Evolutionary conservation across 1,284 basidiomycete species (phyloP).

Genomic region (Apiotrichum porosum): DNA sequence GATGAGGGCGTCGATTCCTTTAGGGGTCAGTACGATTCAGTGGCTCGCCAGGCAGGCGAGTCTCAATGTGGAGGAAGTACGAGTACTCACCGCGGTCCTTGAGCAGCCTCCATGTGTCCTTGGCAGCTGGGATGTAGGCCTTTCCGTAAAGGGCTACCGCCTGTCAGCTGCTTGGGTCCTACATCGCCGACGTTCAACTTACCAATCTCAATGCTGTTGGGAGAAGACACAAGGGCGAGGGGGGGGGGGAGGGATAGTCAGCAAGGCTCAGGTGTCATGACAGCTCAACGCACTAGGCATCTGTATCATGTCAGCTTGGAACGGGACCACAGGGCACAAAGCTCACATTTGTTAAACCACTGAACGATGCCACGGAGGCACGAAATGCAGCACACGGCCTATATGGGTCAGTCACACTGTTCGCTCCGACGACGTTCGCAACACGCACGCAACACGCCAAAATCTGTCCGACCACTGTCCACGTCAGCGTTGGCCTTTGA

Average conservation of each 20-base stretch:
- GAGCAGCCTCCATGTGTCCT: conserved; percentile 83
- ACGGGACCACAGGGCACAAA: too few species aligned
- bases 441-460: conserved; percentile 59
- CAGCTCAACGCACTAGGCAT: too few species aligned
- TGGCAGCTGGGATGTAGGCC: conserved; percentile 76
- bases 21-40: conserved; percentile 25
- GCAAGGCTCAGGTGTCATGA: too few species aligned
- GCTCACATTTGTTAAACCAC: conserved; percentile 65
- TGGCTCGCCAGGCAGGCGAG: neutral
- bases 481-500: conserved; percentile 2
- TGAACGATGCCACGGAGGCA: conserved; percentile 66
- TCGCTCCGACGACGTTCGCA: neutral
- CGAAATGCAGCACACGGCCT: conserved; percentile 71
- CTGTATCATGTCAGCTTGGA: conserved; percentile 8
- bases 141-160: conserved; percentile 87
- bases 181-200: too few species aligned
- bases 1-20: conserved; percentile 73
- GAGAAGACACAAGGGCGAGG: neutral
- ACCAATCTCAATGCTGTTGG: conserved; percentile 70
- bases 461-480: conserved; percentile 61
- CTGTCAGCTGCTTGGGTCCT: too few species aligned
- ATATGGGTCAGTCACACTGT: conserved; percentile 30
- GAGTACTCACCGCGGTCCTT: conserved; percentile 73
- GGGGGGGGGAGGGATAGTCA: neutral
- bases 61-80: conserved; percentile 9